Percentiles rank a stretch among this genome's conserved stretches.
Evolutionary conservation across 345 rosid species (phyloP).

Genomic region (Schrenkiella parvula): DNA sequence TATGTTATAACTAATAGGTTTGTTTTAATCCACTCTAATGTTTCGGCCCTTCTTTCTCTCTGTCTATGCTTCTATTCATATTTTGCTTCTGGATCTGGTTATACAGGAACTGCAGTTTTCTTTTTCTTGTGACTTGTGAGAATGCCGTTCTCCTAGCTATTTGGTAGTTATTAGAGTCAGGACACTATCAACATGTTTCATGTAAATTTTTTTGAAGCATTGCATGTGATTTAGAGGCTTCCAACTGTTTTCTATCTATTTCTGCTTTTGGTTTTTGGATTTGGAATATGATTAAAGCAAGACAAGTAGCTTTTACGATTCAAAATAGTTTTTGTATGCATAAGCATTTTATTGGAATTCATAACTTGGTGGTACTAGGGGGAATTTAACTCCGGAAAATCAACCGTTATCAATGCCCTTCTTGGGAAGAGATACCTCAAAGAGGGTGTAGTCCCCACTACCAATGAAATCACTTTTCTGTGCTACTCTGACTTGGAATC

Average conservation of each 20-base stretch:
- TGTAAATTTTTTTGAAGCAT: not conserved
- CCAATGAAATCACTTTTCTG: conserved; percentile 89
- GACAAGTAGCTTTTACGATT: not conserved
- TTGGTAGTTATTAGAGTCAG: not conserved
- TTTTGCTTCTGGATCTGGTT: not conserved
- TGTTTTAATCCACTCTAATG: not conserved
- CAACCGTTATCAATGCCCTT: conserved; percentile 89
- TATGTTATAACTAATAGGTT: not conserved
- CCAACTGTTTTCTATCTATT: not conserved
- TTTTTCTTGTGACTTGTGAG: conserved; percentile 4
- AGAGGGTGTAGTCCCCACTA: conserved; percentile 92
- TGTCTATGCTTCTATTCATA: not conserved
- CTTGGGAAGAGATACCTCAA: conserved; percentile 88
- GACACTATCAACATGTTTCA: not conserved
- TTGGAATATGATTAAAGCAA: not conserved
- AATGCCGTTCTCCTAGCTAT: not conserved
- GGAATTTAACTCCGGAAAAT: conserved; percentile 95
- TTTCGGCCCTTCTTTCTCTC: not conserved
- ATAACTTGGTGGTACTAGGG: conserved; percentile 49
- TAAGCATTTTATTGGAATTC: not conserved
- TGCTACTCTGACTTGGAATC: conserved; percentile 59
- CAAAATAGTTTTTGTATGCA: not conserved
- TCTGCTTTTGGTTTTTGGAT: not conserved
- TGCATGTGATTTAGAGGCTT: no score
- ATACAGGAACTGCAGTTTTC: not conserved